Percentiles rank a stretch among this genome's conserved stretches.
Conservation (phyloP, 768 basidiomycete genomes). For the Chalciporus sphaerocephalus region DNA sequence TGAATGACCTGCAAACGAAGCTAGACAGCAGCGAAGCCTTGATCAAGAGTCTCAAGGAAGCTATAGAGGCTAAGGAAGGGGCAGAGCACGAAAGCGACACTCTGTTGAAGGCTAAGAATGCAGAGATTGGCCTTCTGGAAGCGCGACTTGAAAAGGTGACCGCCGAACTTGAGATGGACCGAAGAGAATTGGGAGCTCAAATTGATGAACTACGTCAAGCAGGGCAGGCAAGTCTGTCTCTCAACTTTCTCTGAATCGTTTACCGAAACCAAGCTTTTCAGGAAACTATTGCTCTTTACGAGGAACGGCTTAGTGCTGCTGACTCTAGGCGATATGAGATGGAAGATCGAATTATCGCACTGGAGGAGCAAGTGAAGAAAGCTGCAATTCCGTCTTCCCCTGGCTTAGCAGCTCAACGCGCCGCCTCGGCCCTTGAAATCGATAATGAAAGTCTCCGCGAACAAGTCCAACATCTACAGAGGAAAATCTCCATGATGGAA, state of each 20-base stretch:
- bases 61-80: slow-evolving; percentile 48
- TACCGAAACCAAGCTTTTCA: slow-evolving; percentile 26
- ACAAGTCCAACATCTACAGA: slow-evolving; percentile 84
- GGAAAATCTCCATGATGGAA: slow-evolving; percentile 70
- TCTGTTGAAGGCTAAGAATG: slow-evolving; percentile 51
- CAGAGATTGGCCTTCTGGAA: slow-evolving; percentile 56
- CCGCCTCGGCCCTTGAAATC: slow-evolving; percentile 77
- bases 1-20: slow-evolving; percentile 41
- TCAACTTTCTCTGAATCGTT: neutral
- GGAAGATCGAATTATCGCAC: slow-evolving; percentile 55
- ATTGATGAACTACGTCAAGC: slow-evolving; percentile 84
- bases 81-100: slow-evolving; percentile 47
- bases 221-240: slow-evolving; percentile 67
- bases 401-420: slow-evolving; percentile 34
- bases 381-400: slow-evolving; percentile 32
- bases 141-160: slow-evolving; percentile 42
- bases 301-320: slow-evolving; percentile 72
- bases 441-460: slow-evolving; percentile 92
- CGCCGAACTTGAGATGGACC: slow-evolving; percentile 52
- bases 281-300: slow-evolving; percentile 95
- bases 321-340: slow-evolving; percentile 75
- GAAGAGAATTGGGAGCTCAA: slow-evolving; percentile 61
- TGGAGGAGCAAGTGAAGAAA: slow-evolving; percentile 50
- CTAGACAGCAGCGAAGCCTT: slow-evolving; percentile 43
- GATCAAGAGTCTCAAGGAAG: slow-evolving; percentile 47